Base-by-base conservation (phyloP, 805 yeast species). In the Candida arabinofermentans region DNA sequence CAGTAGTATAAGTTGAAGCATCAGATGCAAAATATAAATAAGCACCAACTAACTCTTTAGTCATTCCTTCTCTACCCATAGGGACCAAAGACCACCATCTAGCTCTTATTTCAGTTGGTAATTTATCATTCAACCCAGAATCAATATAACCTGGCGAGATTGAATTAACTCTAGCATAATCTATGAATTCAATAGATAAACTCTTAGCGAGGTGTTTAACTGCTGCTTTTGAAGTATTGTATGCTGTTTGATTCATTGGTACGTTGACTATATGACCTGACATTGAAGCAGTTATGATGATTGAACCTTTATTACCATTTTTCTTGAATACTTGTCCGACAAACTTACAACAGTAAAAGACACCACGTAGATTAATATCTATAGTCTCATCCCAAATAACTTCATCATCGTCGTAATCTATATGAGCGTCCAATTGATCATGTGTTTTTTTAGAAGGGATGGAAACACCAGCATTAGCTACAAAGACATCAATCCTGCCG, bases 271-370 rank as follows among this genome's bases (percentile, higher is more conserved):
- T 73, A 59, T 71, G 77, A 8, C 72, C 79, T 10, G 77, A 71
- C 77, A 74, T 73, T 17, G 79, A 73, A 5, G 77, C 79, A 13
- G 80, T 74, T 59, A 73, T 69, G 42, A 74, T 66, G 47, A 74
- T 58, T 8, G 77, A 71, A 24, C 80, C 80, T 34, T 55, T 59
- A 33, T 55, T 59, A 23, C 74, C 72, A 50, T 72, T 66, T 42
- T 64, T 57, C 50, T 67, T 66, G 64, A 74, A 74, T 27, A 74
- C 58, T 41, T 58, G 61, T 21, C 79, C 80, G 19, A 70, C 70
- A 33, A 66, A 65, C 53, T 71, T 72, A 37, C 78, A 70, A 58
- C 79, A 74, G 52, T 71, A 67, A 58, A 70, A 74, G 35, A 72
- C 72, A 17, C 75, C 77, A 48, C 69, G 64, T 43, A 74, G 53